Evolutionary conservation across 179 eudicot species (phyloP).

Genomic region (Silene vulgaris): DNA sequence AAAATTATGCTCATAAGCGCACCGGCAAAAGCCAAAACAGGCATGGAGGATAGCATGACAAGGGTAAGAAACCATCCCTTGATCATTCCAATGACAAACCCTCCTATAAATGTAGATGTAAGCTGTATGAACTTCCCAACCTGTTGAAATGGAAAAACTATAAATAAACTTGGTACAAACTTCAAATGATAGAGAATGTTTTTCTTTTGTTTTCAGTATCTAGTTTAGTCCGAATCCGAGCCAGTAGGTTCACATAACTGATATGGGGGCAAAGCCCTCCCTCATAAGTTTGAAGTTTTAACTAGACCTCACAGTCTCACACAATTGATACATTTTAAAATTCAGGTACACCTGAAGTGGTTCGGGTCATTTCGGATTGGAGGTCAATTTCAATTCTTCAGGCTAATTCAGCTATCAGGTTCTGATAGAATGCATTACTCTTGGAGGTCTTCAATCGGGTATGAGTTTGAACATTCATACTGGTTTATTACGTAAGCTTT

Average conservation of each 20-base stretch:
- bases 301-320: too few relatives aligned
- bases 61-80: slow-evolving; percentile 75
- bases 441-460: neutral
- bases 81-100: slow-evolving; percentile 54
- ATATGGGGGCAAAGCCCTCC: neutral
- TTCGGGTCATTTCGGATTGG: neutral
- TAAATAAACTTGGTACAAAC: neutral
- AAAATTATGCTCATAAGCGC: slow-evolving; percentile 35
- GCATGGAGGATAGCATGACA: slow-evolving; percentile 53
- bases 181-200: neutral
- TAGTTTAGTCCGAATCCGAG: neutral
- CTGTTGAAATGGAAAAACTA: slow-evolving; percentile 24
- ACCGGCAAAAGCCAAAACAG: slow-evolving; percentile 41
- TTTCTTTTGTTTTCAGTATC: neutral
- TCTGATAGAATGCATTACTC: neutral
- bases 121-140: slow-evolving; percentile 67
- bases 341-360: neutral
- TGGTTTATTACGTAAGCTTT: neutral
- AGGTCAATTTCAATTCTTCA: neutral
- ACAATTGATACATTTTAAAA: neutral
- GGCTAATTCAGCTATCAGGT: neutral
- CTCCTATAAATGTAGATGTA: slow-evolving; percentile 54
- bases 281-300: neutral
- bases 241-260: neutral
- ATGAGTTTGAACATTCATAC: neutral